Percentiles rank a stretch among this genome's conserved stretches.
Evolutionary conservation across 345 rosid species (phyloP).

Genomic region (Angophora floribunda): DNA sequence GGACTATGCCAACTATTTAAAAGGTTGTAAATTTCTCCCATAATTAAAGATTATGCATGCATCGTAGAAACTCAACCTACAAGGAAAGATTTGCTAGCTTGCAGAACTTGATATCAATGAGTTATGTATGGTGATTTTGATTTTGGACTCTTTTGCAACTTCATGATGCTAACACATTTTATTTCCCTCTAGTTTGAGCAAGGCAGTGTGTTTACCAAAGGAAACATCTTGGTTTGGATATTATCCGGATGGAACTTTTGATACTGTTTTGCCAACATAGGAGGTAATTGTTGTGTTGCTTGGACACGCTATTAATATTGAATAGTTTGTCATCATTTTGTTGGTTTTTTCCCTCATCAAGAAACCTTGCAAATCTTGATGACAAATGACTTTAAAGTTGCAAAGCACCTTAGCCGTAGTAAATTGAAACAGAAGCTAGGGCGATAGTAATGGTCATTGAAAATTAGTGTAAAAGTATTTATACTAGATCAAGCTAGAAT

Average conservation of each 20-base stretch:
- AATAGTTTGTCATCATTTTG: not conserved
- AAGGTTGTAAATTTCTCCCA: slow-evolving; percentile 76
- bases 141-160: not conserved
- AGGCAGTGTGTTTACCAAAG: slow-evolving; percentile 65
- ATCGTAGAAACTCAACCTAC: slow-evolving; percentile 48
- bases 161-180: not conserved
- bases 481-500: no score
- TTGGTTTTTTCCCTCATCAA: not conserved
- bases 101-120: slow-evolving; percentile 54
- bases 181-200: slow-evolving; percentile 56
- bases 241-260: slow-evolving; percentile 56
- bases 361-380: not conserved
- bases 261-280: slow-evolving; percentile 46
- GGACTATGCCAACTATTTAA: slow-evolving; percentile 31
- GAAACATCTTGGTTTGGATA: slow-evolving; percentile 87
- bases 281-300: slow-evolving; percentile 20
- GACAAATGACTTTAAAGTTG: not conserved
- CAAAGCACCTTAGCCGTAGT: not conserved
- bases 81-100: slow-evolving; percentile 65
- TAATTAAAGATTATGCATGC: slow-evolving; percentile 45
- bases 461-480: no score
- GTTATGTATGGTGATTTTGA: not conserved
- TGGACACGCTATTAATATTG: not conserved
- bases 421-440: not conserved
- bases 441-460: not conserved